Percentiles rank a stretch among this genome's conserved stretches.
phyloP scores from a whole-genome alignment of 2,329 filamentous ascomycete species.

The Neofusicoccum umdonicola region DNA sequence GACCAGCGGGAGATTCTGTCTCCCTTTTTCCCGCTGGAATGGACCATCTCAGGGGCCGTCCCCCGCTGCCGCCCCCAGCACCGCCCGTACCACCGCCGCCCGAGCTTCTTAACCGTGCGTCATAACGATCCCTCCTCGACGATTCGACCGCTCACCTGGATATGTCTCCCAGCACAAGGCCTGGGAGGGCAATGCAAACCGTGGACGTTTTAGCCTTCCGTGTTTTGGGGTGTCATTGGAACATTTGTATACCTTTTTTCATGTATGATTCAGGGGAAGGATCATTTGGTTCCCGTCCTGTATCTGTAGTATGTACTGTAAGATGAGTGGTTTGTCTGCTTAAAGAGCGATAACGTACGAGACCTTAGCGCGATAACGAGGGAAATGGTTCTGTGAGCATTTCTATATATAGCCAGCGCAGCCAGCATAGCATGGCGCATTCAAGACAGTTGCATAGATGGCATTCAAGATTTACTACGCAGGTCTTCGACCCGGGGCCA shows the following conservation, averaged over 20 bases:
- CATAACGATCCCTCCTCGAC: neutral
- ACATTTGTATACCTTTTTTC: neutral
- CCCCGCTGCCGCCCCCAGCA: neutral
- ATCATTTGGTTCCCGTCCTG: neutral
- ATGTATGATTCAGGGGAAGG: neutral
- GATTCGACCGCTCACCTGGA: neutral
- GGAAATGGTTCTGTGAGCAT: no score
- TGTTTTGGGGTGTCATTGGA: neutral
- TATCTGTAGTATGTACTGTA: neutral
- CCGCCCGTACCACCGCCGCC: neutral
- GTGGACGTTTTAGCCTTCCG: neutral
- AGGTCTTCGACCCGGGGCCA: no score
- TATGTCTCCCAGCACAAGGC: no score
- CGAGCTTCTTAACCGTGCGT: constrained; percentile 3
- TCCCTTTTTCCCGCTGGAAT: neutral
- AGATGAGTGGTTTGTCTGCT: neutral
- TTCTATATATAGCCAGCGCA: no score
- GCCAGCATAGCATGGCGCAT: no score
- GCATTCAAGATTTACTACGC: no score
- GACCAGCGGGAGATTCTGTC: neutral
- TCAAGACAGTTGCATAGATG: no score
- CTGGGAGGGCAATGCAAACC: neutral
- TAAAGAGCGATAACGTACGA: neutral
- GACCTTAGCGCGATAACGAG: neutral
- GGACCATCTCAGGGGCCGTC: neutral